These are phyloP conservation scores for Tolypocladium nubicola DNA, from an alignment of 2,329 filamentous ascomycete genomes.

Conservation along the genomic window DNA sequence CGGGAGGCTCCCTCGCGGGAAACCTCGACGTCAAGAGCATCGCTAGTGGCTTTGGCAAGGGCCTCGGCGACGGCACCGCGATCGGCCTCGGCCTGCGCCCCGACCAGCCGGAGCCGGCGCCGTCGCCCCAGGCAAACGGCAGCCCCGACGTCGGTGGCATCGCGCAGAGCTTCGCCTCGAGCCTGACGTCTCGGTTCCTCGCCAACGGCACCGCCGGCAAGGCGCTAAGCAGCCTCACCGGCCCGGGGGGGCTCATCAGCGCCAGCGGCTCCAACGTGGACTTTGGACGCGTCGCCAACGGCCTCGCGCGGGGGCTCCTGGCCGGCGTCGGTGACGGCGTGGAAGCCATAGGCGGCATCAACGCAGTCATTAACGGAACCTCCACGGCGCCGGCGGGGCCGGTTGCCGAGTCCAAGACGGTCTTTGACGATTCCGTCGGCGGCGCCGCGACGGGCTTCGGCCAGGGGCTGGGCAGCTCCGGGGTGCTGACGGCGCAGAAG, in stretches of 20 bases:
- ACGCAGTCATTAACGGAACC: slow-evolving; percentile 18
- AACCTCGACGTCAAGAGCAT: neutral
- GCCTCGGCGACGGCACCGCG: slow-evolving; percentile 5
- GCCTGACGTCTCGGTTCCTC: neutral
- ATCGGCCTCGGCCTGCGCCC: neutral
- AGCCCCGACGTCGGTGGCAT: neutral
- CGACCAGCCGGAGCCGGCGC: neutral
- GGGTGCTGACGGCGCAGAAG: slow-evolving; percentile 17
- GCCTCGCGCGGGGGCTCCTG: slow-evolving; percentile 22
- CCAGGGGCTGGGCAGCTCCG: slow-evolving; percentile 21
- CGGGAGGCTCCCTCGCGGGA: neutral
- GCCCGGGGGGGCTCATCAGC: neutral
- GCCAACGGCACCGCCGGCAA: neutral
- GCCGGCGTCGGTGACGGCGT: slow-evolving; percentile 23
- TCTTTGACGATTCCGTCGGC: slow-evolving; percentile 22
- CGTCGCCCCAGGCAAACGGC: neutral
- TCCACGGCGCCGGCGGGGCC: slow-evolving; percentile 8
- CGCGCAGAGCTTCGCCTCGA: slow-evolving; percentile 1
- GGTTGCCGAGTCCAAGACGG: slow-evolving; percentile 12
- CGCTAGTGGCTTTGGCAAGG: neutral
- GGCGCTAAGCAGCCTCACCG: neutral
- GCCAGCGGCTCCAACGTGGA: slow-evolving; percentile 4
- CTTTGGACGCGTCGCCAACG: slow-evolving; percentile 19
- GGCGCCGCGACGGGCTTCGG: slow-evolving; percentile 24
- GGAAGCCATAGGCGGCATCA: slow-evolving; percentile 18